Evolutionary conservation across 2,329 filamentous ascomycete genomes (phyloP).

Genomic region (Phyllosticta paracitricarpa): DNA sequence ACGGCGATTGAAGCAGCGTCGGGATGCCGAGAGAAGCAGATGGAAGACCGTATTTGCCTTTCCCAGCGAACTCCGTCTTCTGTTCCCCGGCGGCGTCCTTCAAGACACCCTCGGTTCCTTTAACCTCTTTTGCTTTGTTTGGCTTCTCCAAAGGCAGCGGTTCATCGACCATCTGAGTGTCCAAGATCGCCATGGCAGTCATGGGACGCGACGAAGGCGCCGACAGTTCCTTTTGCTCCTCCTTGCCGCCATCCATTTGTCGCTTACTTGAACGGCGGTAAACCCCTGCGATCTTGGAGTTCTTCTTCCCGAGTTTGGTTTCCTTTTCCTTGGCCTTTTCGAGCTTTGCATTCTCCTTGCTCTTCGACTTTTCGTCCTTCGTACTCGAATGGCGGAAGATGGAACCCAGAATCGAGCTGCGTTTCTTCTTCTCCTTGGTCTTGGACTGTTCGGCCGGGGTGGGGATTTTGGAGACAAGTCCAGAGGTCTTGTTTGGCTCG

Average conservation of each 20-base stretch:
- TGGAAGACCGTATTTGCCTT: not conserved
- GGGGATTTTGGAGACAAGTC: not conserved
- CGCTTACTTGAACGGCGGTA: conserved; percentile 2
- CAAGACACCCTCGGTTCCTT: not conserved
- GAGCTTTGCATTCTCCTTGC: not conserved
- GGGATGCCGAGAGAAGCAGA: not conserved
- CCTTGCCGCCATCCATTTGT: not conserved
- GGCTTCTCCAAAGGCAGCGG: not conserved
- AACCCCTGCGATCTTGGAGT: conserved; percentile 1
- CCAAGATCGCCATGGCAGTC: not conserved
- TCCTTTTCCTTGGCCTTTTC: conserved; percentile 1
- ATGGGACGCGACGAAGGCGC: too few species aligned
- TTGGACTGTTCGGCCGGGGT: not conserved
- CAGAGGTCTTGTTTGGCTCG: too few species aligned
- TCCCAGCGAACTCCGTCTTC: not conserved
- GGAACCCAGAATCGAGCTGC: not conserved
- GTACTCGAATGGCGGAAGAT: conserved; percentile 1
- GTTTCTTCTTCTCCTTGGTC: conserved; percentile 4
- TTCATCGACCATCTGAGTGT: not conserved
- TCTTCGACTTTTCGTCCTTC: not conserved
- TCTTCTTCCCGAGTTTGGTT: conserved; percentile 3
- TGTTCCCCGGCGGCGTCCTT: not conserved
- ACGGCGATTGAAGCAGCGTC: not conserved
- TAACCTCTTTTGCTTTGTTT: not conserved
- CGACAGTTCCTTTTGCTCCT: not conserved